Evolutionary conservation across 768 basidiomycete species (phyloP), one percentile per base, ranked within the genome.

Genomic region (Cyathus striatus): DNA sequence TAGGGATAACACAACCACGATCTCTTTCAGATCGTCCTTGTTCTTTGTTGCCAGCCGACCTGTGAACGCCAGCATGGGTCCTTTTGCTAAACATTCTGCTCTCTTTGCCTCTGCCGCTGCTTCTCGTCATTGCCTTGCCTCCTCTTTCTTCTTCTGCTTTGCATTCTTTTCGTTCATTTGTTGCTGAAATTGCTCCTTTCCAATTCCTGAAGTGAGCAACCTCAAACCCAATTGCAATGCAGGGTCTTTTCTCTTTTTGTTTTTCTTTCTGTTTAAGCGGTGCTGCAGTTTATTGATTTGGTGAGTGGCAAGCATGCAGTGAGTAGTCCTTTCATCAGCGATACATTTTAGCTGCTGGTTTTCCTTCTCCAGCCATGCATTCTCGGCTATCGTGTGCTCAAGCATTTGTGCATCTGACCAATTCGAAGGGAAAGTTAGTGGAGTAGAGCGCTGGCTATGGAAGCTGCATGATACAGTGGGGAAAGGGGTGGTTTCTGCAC

Each of bases 21-120:
- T 22, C 17, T 46, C 39, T 32, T 41, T 38, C 26, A 46, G 44
- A 9, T 46, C 44, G 14, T 37, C 27, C 44, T 46, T 46, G 26
- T 46, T 46, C 40, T 46, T 46, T 13, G 27, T 22, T 18, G 39
- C 20, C 26, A 46, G 20, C n/a, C 25, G 22, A 6, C 44, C 44
- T 6, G 30, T 32, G 38, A 46, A 46, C 24, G 39, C 32, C 16
- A 17, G 24, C 35, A 33, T 41, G 21, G 21, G 30, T 16, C 40
- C 40, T 41, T 41, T 22, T 27, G 45, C 35, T 18, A 32, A 2
- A 12, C 2, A 12, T 16, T 32, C 4, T 4, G 2, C 16, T 32
- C 2, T 12, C 30, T 32, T 32, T 12, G 30, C 30, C 2, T 3
- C 30, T 4, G 4, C 30, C 2, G 30, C 30, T 12, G 30, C 30